A percentile compares a stretch with the other conserved stretches of the same genome.
phyloP scores from a whole-genome alignment of 2,329 filamentous ascomycete species.

The Aspergillus fischeri region DNA sequence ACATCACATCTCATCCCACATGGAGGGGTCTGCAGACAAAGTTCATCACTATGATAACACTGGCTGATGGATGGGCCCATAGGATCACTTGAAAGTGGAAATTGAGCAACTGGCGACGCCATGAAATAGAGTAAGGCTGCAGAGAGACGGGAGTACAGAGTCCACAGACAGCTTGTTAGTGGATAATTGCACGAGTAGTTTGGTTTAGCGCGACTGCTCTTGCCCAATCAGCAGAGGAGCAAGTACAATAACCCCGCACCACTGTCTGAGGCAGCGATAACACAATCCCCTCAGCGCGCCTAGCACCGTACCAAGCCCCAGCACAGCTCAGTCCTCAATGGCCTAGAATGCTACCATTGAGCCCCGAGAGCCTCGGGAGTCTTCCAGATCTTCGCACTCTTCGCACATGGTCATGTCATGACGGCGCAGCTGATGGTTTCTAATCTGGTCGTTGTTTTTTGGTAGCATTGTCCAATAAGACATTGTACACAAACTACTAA shows the following conservation, averaged over 20 bases:
- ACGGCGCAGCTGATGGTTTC: constrained; percentile 7
- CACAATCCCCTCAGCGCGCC: background rate
- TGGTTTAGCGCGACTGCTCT: constrained; percentile 3
- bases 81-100: background rate
- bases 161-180: background rate
- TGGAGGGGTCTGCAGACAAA: background rate
- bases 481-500: background rate
- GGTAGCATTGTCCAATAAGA: too few relatives aligned
- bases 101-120: background rate
- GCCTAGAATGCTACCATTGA: background rate
- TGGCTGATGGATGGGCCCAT: constrained; percentile 1
- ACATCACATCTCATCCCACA: background rate
- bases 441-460: background rate
- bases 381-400: background rate
- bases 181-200: constrained; percentile 9
- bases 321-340: background rate
- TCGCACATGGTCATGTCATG: constrained; percentile 8
- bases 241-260: constrained; percentile 14
- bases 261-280: background rate
- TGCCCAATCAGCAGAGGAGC: constrained; percentile 12
- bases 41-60: constrained; percentile 12
- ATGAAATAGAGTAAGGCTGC: constrained; percentile 13
- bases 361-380: background rate
- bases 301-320: background rate
- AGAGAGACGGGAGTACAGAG: background rate